Base-by-base conservation (phyloP, 345 rosid species). In the Reutealis trisperma region DNA sequence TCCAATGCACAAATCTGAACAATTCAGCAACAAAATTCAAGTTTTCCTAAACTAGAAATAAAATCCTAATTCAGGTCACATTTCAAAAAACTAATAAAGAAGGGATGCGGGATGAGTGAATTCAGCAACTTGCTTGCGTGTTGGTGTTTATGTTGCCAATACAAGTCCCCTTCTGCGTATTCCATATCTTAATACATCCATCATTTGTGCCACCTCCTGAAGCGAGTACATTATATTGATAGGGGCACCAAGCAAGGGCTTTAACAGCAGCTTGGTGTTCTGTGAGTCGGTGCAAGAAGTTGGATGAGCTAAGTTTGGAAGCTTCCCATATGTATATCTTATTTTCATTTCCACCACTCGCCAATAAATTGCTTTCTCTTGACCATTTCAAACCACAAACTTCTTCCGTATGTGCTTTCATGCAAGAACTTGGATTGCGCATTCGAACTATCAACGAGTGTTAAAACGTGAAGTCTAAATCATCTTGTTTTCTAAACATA, bases 171-270 rank as follows among this genome's bases (percentile, higher is more conserved):
- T 65, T 77, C 37, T 83, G 82, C 6, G 62, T 67, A 64, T 87
- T 84, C 90, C 89, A 89, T 73, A 84, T 54, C 76, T 81, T 87
- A 42, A 89, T 84, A 44, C 83, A 76, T 25, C 90, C 87, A 78
- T 89, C 92, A 27, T 42, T 61, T 27, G 86, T 75, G 63, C 92
- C 92, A 32, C 90, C 90, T 71, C 92, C 92, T 8, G 92, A 85
- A 63, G 90, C 89, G 68, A 89, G 90, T n/a, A 84, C 80, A 51
- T 84, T 79, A 32, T 75, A 75, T 65, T 84, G 88, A 70, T 84
- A 81, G 13, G 90, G 92, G 76, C 89, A 87, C 92, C 90, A 85
- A 11, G 89, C 90, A 70, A 89, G 88, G 71, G 92, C 90, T 80
- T 85, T 89, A 37, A 88, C 88, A 45, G 92, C 90, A 25, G 90